Percentiles rank a stretch among this genome's conserved stretches.
These are phyloP conservation scores for Lecanosticta acicola DNA, from an alignment of 2,329 filamentous ascomycete species.

Conservation along the genomic window DNA sequence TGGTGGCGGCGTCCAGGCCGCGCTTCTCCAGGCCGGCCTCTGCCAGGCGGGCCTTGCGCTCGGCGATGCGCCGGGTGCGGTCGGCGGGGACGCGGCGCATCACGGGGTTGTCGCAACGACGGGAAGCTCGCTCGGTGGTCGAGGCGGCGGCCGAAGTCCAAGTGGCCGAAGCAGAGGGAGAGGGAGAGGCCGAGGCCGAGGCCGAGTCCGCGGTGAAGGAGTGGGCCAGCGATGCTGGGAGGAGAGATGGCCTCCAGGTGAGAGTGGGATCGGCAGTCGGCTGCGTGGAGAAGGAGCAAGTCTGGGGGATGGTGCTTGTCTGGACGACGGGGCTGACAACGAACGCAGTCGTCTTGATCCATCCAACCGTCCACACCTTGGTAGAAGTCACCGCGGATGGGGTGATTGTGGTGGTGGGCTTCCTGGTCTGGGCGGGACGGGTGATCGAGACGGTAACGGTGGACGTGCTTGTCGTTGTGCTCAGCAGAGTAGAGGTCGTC, in stretches of 20 bases:
- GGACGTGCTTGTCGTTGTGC: conserved; percentile 1
- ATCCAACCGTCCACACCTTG: conserved; percentile 28
- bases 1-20: conserved; percentile 30
- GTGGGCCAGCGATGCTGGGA: conserved; percentile 22
- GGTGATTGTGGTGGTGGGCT: conserved; percentile 6
- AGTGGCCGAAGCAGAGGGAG: conserved; percentile 3
- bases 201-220: conserved; percentile 8
- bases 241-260: conserved; percentile 21
- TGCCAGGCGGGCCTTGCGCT: conserved; percentile 26
- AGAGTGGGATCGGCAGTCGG: conserved; percentile 22
- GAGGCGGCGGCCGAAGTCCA: neutral
- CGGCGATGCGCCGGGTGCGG: conserved; percentile 19
- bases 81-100: conserved; percentile 5
- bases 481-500: neutral
- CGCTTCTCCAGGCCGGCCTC: conserved; percentile 22
- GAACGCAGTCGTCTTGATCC: conserved; percentile 23
- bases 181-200: conserved; percentile 4
- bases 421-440: conserved; percentile 1
- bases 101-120: neutral
- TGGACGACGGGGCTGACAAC: conserved; percentile 11
- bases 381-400: conserved; percentile 21
- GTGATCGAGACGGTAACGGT: neutral
- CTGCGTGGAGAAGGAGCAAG: conserved; percentile 28
- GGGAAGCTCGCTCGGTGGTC: neutral
- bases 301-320: conserved; percentile 31